Base-by-base conservation (phyloP, 495 filamentous ascomycete genomes). In the Xeromyces bisporus region DNA sequence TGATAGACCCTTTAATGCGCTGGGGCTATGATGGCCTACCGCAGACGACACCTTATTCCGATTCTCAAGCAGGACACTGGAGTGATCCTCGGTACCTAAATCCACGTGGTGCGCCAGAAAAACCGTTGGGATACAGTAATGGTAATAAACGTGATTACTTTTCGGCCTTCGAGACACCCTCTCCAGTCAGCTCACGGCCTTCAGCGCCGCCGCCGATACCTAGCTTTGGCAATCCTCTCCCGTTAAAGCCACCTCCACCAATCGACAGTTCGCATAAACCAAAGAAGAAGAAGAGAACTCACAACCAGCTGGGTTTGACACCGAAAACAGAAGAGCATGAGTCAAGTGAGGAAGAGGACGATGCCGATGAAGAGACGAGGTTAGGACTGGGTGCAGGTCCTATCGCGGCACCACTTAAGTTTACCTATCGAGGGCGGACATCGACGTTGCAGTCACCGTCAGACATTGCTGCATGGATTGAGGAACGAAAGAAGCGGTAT, bases 401-500 rank as follows among this genome's bases (percentile, higher is more conserved):
- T 34, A 47, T 44, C 32, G 41, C 40, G 6, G 51, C 44, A 6
- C 33, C 52, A 17, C 44, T 67, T 11, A 54, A 63, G 34, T 53
- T 69, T 32, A 56, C 55, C 2, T 64, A 51, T 35, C 50, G 42
- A 16, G 55, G 58, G 29, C 46, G 43, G 12, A 68, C 56, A 1
- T 44, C 58, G 3, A 62, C 42, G 0, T 37, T 59, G 25, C 54
- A 77, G 58, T 48, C 69, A 51, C 47, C 66, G 2, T 55, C 68
- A n/a, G 83, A 91, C 34, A 64, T 92, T 33, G 66, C 68, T 8
- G 69, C 73, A 12, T 93, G 81, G 79, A 73, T 91, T 33, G 72
- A 69, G 24, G 82, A 89, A 47, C 73, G 85, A 14, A 75, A 67
- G 43, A 77, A 74, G 40, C 71, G 71, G 11, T 93, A 65, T 46